Base-by-base conservation (phyloP, 768 basidiomycete genomes). In the Gloeopeniophorella convolvens region DNA sequence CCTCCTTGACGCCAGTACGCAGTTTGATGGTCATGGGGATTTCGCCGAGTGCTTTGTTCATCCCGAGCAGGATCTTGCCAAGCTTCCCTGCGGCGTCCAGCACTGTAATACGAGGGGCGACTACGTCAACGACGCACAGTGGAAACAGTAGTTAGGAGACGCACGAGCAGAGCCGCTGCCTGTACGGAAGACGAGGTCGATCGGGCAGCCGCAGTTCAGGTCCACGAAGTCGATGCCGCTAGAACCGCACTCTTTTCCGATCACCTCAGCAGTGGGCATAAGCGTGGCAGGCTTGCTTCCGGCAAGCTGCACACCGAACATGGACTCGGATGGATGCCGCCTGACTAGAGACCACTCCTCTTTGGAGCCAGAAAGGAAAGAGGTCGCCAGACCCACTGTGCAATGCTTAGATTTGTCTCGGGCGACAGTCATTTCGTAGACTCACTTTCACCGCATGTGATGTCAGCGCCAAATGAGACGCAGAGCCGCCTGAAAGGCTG, bases 121-220 rank as follows among this genome's bases (percentile, higher is more conserved):
- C n/a, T n/a, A n/a, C n/a, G n/a, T n/a, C n/a, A n/a, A n/a, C n/a
- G n/a, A n/a, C n/a, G n/a, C n/a, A n/a, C n/a, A n/a, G n/a, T n/a
- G n/a, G n/a, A n/a, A n/a, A n/a, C n/a, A n/a, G n/a, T n/a, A n/a
- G n/a, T n/a, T n/a, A n/a, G n/a, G 37, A 39, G 7, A 82, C 86
- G 43, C 60, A 93, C 92, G 66, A 23, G 93, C 93, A 50, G 86
- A 88, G 0, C 93, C 93, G 48, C 90, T 92, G 3, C 93, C 93
- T 12, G 79, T 77, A 60, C 86, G 87, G 70, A 94, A 96, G 1
- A 99, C 89, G 35, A 97, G 71, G 66, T 99, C 96, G 59, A 98
- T 98, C 3, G 96, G 96, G 66, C 96, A 98, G 6, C 94, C 94
- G 66, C 90, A 89, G 62, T 99, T 99, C 56, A 98, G 69, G 62